These are phyloP conservation scores for Aureobasidium mangrovei DNA, from an alignment of 2,329 filamentous ascomycete genomes.

Conservation along the genomic window DNA sequence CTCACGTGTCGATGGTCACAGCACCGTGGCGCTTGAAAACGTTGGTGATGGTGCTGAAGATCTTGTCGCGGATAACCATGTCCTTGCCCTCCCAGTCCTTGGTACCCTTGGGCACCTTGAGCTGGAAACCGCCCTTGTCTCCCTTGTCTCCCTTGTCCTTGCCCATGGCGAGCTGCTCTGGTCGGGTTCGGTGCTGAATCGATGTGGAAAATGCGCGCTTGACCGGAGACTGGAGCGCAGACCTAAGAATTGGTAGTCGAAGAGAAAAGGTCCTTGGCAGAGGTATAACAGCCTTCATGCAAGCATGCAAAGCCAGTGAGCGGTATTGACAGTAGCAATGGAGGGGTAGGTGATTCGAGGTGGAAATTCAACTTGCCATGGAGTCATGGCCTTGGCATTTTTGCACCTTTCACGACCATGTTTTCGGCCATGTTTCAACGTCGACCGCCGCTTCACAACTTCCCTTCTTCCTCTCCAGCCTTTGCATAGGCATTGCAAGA, in stretches of 20 bases:
- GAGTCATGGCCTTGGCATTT: constrained; percentile 3
- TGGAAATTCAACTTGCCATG: background rate
- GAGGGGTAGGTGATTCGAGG: background rate
- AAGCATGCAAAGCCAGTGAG: constrained; percentile 8
- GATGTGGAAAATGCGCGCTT: constrained; percentile 8
- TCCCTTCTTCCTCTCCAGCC: constrained; percentile 2
- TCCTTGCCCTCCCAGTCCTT: constrained; percentile 76
- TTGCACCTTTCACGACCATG: constrained; percentile 4
- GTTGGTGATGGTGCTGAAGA: constrained; percentile 65
- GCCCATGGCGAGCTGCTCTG: constrained; percentile 32
- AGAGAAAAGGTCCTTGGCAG: constrained; percentile 9
- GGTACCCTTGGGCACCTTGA: constrained; percentile 87
- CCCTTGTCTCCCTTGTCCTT: constrained; percentile 35
- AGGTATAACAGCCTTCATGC: constrained; percentile 11
- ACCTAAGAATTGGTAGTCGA: background rate
- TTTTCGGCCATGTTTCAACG: background rate
- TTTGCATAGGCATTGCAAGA: constrained; percentile 12
- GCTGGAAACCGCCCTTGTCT: constrained; percentile 42
- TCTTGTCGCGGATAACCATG: constrained; percentile 71
- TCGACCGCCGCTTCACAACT: background rate
- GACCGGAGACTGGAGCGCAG: background rate
- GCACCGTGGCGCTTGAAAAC: constrained; percentile 80
- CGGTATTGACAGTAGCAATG: constrained; percentile 3
- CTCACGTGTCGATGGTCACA: constrained; percentile 66
- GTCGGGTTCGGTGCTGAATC: background rate